Base-by-base conservation (phyloP, 208 protist species). In the Trypanosoma platydactyli region DNA sequence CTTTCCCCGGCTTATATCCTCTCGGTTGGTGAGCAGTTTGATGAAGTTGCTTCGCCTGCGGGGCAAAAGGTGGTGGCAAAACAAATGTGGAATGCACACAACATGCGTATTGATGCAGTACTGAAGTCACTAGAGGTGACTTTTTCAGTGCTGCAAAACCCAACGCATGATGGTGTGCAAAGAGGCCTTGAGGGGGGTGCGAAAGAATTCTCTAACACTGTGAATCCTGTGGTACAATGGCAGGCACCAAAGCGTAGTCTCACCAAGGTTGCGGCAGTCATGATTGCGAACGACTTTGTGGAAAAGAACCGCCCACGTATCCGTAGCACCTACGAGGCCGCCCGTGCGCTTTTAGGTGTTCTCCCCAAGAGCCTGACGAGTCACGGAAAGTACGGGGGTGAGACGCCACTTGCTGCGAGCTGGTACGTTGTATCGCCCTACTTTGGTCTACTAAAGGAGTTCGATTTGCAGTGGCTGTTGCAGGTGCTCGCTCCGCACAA, bases 351-450 rank as follows among this genome's bases (percentile, higher is more conserved):
- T 38, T 40, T 90, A 33, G 91, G 91, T 29, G 77, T 96, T 18
- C 73, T 83, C 15, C 91, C 91, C 6, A 89, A 86, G 60, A 86
- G 83, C 52, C 40, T 85, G 15, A 81, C 89, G 55, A 79, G 78
- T 53, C 76, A 81, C 59, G 87, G 88, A 61, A 89, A 84, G 64
- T 91, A 83, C 64, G 87, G 88, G 1, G 86, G 86, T 3, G 80
- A 94, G 60, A 38, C 93, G 18, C 91, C 91, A 5, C 73, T 96
- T 12, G 54, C 71, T 40, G 65, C 76, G 66, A 88, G 86, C 64
- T 96, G 91, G 91, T 96, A 96, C 57, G 81, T 94, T 22, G 58
- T 33, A 44, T 89, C 79, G 3, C 83, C 91, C 7, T 87, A 91
- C 66, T 96, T 96, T 81, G 91, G 91, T n/a, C 58, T 80, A 6